phyloP scores from a whole-genome alignment of 2,329 filamentous ascomycete species.

The Trichocomaceae sp. region DNA sequence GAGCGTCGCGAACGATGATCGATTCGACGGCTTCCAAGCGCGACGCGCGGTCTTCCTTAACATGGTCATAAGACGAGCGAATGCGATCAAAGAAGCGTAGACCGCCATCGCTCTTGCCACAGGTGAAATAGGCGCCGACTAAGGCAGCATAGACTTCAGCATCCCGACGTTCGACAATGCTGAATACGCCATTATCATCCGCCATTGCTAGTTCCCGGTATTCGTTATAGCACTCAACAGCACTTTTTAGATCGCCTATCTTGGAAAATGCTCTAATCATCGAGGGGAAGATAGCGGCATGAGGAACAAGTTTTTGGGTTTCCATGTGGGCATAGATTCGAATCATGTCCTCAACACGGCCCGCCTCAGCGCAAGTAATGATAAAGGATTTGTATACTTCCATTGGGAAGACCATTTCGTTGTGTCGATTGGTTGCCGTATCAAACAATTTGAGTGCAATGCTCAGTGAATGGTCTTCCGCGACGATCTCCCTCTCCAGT shows the following conservation, averaged over 20 bases:
- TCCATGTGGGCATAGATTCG: slow-evolving; percentile 91
- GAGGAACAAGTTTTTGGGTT: slow-evolving; percentile 62
- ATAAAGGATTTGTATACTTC: slow-evolving; percentile 82
- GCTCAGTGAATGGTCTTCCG: slow-evolving; percentile 78
- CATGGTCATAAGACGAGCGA: slow-evolving; percentile 48
- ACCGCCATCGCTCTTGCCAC: slow-evolving; percentile 72
- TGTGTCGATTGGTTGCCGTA: slow-evolving; percentile 58
- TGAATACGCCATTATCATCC: slow-evolving; percentile 66
- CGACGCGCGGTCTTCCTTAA: slow-evolving; percentile 47
- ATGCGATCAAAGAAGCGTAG: slow-evolving; percentile 81
- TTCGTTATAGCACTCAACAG: slow-evolving; percentile 91
- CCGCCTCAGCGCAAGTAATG: slow-evolving; percentile 75
- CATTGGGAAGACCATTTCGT: slow-evolving; percentile 61
- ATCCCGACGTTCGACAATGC: slow-evolving; percentile 66
- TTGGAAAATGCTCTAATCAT: slow-evolving; percentile 94
- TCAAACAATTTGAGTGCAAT: slow-evolving; percentile 83
- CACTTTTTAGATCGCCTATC: slow-evolving; percentile 73
- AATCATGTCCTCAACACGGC: slow-evolving; percentile 81
- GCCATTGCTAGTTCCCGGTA: slow-evolving; percentile 85
- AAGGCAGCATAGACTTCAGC: slow-evolving; percentile 84
- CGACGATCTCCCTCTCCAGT: slow-evolving; percentile 75
- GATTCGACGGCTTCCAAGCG: slow-evolving; percentile 61
- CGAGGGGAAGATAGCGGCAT: slow-evolving; percentile 74
- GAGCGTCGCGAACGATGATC: slow-evolving; percentile 63
- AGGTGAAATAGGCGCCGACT: slow-evolving; percentile 79